Evolutionary conservation across 129 eudicot species (phyloP).

Genomic region (Heracleum sosnowskyi): DNA sequence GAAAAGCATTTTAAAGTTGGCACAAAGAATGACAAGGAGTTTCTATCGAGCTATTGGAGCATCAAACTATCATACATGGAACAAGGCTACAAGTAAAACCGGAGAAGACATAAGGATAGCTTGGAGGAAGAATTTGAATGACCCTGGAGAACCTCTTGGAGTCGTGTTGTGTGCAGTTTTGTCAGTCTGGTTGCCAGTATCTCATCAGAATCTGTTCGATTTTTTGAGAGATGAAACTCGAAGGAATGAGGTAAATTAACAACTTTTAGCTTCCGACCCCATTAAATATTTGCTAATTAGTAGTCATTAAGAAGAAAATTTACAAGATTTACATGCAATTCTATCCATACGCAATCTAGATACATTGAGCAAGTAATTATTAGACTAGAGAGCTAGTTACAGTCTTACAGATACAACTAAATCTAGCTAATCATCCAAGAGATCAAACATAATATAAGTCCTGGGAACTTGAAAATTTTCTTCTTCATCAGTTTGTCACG

Average conservation of each 20-base stretch:
- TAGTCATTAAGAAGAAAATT: too few relatives aligned
- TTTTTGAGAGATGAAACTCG: conserved; percentile 80
- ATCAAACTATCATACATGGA: conserved; percentile 78
- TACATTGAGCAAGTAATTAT: too few relatives aligned
- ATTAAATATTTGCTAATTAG: too few relatives aligned
- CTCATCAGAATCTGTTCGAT: conserved; percentile 57
- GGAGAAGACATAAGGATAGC: conserved; percentile 85
- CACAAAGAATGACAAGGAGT: conserved; percentile 83
- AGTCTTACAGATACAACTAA: too few relatives aligned
- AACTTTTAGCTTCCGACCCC: background rate
- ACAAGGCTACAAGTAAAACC: conserved; percentile 50
- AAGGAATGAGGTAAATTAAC: conserved; percentile 59
- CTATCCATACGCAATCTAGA: too few relatives aligned
- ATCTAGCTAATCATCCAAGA: too few relatives aligned
- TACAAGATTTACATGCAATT: too few relatives aligned
- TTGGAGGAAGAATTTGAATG: conserved; percentile 72
- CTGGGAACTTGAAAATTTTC: too few relatives aligned
- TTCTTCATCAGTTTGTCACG: too few relatives aligned
- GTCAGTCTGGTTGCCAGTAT: conserved; percentile 81
- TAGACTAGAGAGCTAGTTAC: too few relatives aligned
- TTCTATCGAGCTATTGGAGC: conserved; percentile 78
- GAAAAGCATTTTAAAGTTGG: conserved; percentile 74
- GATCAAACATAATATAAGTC: too few relatives aligned
- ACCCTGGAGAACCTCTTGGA: conserved; percentile 86
- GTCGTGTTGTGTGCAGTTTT: conserved; percentile 79